Evolutionary conservation across 352 stramenopile species (phyloP), one percentile per base, ranked within the genome.

Genomic region (Saprolegnia parasitica): DNA sequence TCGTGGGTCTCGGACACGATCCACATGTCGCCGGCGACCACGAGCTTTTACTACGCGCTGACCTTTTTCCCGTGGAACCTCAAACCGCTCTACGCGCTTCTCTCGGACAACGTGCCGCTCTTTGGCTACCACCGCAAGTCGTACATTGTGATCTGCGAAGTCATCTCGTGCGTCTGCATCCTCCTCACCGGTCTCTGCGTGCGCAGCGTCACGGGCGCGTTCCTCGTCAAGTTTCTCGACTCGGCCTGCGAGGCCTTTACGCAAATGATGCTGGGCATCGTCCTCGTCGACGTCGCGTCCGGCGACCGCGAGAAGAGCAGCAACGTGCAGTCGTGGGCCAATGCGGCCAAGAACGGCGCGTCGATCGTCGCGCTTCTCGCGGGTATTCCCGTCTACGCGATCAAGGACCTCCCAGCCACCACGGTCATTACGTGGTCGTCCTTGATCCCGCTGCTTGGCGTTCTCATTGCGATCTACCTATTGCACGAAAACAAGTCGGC

Each of bases 31-130:
- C 85, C 85, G 35, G 82, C 85, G 37, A 91, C 81, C 16, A 91
- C 85, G 1, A 77, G 78, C 39, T 77, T 93, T 76, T 93, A 91
- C 76, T 91, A 91, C 76, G 87, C 85, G 26, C 74, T 90, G 72
- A 74, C 81, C 29, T 93, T 93, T 76, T 87, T 93, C 72, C 85
- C 85, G 10, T 93, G 85, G 85, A 91, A 93, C 76, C 74, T 91
- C 75, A 93, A 93, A 76, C 85, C 83, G 42, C 77, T 93, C 63
- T 93, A 93, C 68, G 85, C 83, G 0, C 75, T 90, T 32, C 72
- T 93, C 47, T 91, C 83, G 32, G 85, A 93, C 78, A 82, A 81
- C 58, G 77, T 89, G 26, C 83, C 85, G 35, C 77, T 93, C 71
- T 80, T 76, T 5, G 82, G 85, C 24, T 91, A 90, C 75, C 82